These are phyloP conservation scores for Colletotrichum sp. DNA, from an alignment of 2,329 filamentous ascomycete species.

Conservation along the genomic window DNA sequence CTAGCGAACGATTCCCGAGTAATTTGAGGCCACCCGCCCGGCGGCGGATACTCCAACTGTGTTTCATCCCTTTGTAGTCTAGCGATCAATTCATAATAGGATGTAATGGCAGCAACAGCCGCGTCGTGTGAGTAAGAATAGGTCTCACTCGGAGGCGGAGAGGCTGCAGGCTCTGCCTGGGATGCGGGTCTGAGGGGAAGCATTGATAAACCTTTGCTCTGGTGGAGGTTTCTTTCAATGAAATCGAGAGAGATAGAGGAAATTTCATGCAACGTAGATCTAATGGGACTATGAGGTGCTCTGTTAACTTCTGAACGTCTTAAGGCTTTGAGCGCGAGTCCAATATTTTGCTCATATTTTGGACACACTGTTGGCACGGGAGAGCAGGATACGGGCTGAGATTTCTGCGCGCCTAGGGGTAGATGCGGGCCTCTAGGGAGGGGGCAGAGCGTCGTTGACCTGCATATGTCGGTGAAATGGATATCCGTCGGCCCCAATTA, in stretches of 20 bases:
- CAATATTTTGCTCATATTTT: not conserved
- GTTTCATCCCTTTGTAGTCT: not conserved
- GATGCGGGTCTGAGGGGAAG: not conserved
- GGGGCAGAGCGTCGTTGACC: not conserved
- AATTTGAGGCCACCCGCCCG: not conserved
- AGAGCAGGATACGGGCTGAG: not conserved
- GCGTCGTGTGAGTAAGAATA: not conserved
- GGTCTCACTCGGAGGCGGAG: not conserved
- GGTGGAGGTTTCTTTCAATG: not conserved
- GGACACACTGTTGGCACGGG: not conserved
- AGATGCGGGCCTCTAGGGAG: not conserved
- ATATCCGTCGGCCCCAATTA: not conserved
- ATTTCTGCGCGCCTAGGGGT: not conserved
- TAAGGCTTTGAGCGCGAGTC: too few relatives aligned
- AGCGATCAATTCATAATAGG: not conserved
- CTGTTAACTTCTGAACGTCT: not conserved
- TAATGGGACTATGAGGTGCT: not conserved
- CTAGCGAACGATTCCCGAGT: not conserved
- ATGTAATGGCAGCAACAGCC: not conserved
- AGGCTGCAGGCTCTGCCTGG: not conserved
- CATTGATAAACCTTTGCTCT: not conserved
- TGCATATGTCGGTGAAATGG: not conserved
- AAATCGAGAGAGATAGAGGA: not conserved
- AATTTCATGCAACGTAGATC: not conserved
- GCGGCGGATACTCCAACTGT: not conserved